phyloP scores from a whole-genome alignment of 2,329 filamentous ascomycete species.

The Blastomyces silverae region DNA sequence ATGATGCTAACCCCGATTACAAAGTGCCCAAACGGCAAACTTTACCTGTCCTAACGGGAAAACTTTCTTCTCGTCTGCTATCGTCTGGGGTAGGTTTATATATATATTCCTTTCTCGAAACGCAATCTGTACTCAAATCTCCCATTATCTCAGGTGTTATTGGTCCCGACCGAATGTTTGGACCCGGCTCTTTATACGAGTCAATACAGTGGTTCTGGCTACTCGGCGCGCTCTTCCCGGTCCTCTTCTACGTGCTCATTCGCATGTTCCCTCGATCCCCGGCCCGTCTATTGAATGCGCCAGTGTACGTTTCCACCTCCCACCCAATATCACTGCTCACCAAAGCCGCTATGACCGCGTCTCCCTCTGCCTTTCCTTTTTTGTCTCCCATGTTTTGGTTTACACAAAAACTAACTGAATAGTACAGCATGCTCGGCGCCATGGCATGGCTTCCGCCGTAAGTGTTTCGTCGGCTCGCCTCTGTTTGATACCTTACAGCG shows the following conservation, averaged over 20 bases:
- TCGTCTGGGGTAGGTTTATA: constrained; percentile 55
- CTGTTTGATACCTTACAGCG: too few relatives aligned
- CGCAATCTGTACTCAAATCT: background rate
- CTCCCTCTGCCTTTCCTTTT: background rate
- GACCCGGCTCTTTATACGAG: constrained; percentile 53
- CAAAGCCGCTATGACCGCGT: constrained; percentile 9
- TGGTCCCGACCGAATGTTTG: constrained; percentile 60
- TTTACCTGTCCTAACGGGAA: constrained; percentile 50
- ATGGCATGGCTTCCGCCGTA: constrained; percentile 38
- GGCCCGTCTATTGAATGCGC: constrained; percentile 58
- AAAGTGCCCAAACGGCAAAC: constrained; percentile 44
- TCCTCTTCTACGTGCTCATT: constrained; percentile 52
- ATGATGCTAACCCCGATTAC: background rate
- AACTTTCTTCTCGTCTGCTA: constrained; percentile 58
- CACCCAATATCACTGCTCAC: background rate
- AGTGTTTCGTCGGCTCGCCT: constrained; percentile 40
- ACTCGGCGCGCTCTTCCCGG: constrained; percentile 52
- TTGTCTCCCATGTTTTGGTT: background rate
- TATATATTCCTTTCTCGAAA: background rate
- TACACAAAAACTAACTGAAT: background rate
- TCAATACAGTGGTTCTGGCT: constrained; percentile 62
- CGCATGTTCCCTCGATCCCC: constrained; percentile 54
- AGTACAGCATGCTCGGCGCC: constrained; percentile 25
- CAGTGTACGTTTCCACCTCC: constrained; percentile 29
- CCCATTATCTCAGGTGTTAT: constrained; percentile 54